These are phyloP conservation scores for Rosa persica DNA, from an alignment of 306 rosid genomes.

Conservation along the genomic window DNA sequence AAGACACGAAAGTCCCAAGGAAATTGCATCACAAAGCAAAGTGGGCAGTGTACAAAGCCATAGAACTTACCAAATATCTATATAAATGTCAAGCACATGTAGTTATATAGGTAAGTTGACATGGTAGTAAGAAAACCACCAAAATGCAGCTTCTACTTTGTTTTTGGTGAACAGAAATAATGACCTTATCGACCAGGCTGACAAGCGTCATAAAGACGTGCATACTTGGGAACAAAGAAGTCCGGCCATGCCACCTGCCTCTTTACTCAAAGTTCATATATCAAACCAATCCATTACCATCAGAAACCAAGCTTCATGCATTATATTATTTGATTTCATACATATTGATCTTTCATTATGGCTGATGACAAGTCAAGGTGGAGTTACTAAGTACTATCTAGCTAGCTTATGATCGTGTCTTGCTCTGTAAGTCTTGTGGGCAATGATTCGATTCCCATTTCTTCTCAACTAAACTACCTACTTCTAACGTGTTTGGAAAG, in stretches of 20 bases:
- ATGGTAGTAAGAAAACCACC: too few relatives aligned
- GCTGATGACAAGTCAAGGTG: constrained; percentile 9
- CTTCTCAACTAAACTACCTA: constrained; percentile 23
- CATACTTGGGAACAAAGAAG: background rate
- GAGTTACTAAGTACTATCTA: background rate
- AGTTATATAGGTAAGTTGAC: too few relatives aligned
- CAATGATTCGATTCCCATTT: background rate
- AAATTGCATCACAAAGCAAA: background rate
- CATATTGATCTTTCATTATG: background rate
- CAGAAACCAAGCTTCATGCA: background rate
- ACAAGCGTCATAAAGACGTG: background rate
- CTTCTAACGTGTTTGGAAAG: background rate
- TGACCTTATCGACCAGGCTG: background rate
- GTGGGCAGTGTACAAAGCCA: background rate
- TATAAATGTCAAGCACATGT: too few relatives aligned
- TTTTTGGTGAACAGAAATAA: background rate
- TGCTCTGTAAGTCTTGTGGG: background rate
- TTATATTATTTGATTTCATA: background rate
- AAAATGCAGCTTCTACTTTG: background rate
- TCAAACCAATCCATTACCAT: background rate
- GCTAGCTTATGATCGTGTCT: background rate
- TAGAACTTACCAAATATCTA: background rate
- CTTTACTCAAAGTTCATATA: background rate
- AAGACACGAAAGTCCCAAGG: background rate
- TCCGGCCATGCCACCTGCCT: background rate